A percentile compares a stretch with the other conserved stretches of the same genome.
Evolutionary conservation across 139 green algal genomes (phyloP).

Genomic region (Eudorina sp.): DNA sequence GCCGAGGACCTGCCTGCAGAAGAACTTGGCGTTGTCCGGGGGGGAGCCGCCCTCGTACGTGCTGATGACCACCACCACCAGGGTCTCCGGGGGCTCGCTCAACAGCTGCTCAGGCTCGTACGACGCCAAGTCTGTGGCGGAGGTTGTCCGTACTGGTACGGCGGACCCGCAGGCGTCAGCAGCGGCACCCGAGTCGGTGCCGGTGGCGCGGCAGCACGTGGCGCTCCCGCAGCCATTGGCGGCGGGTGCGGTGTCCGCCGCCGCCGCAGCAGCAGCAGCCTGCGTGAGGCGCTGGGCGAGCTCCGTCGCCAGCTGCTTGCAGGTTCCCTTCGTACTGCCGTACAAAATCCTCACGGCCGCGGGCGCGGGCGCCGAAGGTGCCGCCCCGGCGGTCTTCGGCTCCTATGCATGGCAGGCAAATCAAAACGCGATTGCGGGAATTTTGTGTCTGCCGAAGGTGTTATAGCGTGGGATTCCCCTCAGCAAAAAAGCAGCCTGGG

Average conservation of each 20-base stretch:
- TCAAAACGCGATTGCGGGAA: too few species aligned
- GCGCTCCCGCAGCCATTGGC: not conserved
- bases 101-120: constrained; percentile 56
- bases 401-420: not conserved
- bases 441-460: too few species aligned
- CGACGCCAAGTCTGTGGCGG: not conserved
- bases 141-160: too few species aligned
- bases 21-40: constrained; percentile 62
- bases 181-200: not conserved
- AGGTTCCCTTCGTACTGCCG: constrained; percentile 28
- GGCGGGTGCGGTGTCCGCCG: not conserved
- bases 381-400: not conserved
- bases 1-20: constrained; percentile 66
- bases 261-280: not conserved
- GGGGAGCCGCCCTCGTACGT: constrained; percentile 72
- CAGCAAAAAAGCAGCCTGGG: too few species aligned
- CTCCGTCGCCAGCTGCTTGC: not conserved
- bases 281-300: not conserved
- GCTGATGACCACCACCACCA: constrained; percentile 68
- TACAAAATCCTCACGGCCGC: constrained; percentile 7
- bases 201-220: not conserved
- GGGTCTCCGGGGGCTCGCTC: not conserved
- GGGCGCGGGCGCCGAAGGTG: not conserved
- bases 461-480: too few species aligned
- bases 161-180: not conserved